Percentiles rank a stretch among this genome's conserved stretches.
Conservation (phyloP, 176 grass and related monocot species). For the Thinopyrum elongatum region DNA sequence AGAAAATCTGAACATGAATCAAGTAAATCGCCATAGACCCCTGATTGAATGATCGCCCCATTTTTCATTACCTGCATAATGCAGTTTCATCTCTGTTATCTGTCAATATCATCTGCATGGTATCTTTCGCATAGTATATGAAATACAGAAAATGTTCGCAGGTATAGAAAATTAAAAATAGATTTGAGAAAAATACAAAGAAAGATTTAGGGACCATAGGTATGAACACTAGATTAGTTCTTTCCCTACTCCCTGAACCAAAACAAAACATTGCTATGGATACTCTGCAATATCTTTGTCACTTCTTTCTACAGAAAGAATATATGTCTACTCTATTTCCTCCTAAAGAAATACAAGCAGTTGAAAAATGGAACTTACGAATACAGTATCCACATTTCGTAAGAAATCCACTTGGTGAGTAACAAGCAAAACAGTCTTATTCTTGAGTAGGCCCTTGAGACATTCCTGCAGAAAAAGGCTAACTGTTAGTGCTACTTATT, state of each 20-base stretch:
- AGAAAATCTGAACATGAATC: constrained; percentile 57
- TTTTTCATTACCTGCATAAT: constrained; percentile 73
- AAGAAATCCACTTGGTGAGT: constrained; percentile 85
- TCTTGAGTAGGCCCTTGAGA: constrained; percentile 56
- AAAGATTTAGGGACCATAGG: not conserved
- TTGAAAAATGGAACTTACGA: constrained; percentile 38
- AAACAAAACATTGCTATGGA: not conserved
- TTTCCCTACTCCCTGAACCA: not conserved
- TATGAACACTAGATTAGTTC: not conserved
- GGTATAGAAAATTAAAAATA: not conserved
- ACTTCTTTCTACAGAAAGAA: not conserved
- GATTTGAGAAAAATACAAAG: not conserved
- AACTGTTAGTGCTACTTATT: not conserved
- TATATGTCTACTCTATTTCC: not conserved
- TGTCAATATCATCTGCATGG: not conserved
- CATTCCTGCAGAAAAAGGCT: constrained; percentile 50
- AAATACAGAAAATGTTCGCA: not conserved
- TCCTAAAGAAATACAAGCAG: not conserved
- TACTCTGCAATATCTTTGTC: not conserved
- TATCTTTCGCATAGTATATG: not conserved
- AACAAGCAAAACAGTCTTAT: constrained; percentile 70
- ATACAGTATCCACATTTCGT: constrained; percentile 55
- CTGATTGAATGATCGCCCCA: constrained; percentile 65
- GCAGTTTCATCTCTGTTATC: not conserved
- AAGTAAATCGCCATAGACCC: constrained; percentile 63